Percentiles rank a stretch among this genome's conserved stretches.
phyloP scores from a whole-genome alignment of 768 basidiomycete species.

The Kwoniella heveanensis region DNA sequence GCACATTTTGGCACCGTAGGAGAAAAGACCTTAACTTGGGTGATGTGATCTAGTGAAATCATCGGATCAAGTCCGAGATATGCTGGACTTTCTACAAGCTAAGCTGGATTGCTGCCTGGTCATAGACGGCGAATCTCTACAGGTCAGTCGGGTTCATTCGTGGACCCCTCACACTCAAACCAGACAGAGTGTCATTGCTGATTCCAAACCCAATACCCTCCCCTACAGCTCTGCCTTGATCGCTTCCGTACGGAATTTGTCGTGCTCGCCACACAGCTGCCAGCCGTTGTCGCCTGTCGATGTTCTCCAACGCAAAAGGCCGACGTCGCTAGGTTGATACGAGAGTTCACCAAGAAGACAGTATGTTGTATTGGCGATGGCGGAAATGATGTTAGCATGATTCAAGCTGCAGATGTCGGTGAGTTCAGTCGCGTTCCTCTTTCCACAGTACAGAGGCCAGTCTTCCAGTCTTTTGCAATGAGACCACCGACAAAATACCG shows the following conservation, averaged over 20 bases:
- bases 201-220: too few species aligned
- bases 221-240: slow-evolving; percentile 91
- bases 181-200: not conserved
- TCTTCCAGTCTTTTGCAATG: too few species aligned
- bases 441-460: too few species aligned
- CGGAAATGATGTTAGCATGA: slow-evolving; percentile 99
- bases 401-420: slow-evolving; percentile 98
- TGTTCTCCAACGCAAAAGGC: slow-evolving; percentile 99
- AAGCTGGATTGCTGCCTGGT: slow-evolving; percentile 97
- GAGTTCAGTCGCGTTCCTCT: slow-evolving; percentile 54
- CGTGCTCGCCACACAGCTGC: slow-evolving; percentile 91
- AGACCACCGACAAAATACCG: not conserved
- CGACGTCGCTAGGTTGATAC: slow-evolving; percentile 91
- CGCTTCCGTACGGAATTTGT: slow-evolving; percentile 92
- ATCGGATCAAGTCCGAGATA: slow-evolving; percentile 75
- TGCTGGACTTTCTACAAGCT: slow-evolving; percentile 89
- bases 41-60: slow-evolving; percentile 84
- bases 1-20: not conserved
- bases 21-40: not conserved
- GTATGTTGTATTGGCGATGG: slow-evolving; percentile 99
- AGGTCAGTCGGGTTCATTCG: slow-evolving; percentile 60
- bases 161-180: not conserved
- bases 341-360: slow-evolving; percentile 84
- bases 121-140: slow-evolving; percentile 94
- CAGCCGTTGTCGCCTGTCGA: slow-evolving; percentile 94